phyloP scores from a whole-genome alignment of 768 basidiomycete genomes.

The Kwoniella shandongensis region DNA sequence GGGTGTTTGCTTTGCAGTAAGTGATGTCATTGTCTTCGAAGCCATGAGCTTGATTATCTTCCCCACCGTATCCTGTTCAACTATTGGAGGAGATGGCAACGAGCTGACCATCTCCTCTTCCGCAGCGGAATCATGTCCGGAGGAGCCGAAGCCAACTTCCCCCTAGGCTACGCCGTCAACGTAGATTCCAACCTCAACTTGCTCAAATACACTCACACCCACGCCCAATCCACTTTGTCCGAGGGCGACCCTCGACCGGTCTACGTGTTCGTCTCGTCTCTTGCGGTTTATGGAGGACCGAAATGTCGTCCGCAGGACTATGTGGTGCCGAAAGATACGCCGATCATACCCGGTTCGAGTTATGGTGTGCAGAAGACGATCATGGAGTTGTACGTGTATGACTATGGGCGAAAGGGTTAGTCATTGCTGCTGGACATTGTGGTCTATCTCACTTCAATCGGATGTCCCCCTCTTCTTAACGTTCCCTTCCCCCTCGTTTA shows the following conservation, averaged over 20 bases:
- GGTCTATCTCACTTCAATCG: no score
- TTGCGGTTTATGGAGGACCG: slow-evolving; percentile 52
- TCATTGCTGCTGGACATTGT: no score
- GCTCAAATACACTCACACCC: slow-evolving; percentile 37
- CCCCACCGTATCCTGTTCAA: background rate
- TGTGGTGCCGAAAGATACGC: slow-evolving; percentile 52
- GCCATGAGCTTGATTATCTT: background rate
- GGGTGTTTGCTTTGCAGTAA: slow-evolving; percentile 45
- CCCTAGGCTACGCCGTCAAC: slow-evolving; percentile 57
- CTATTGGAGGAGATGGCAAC: background rate
- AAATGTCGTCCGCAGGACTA: slow-evolving; percentile 43
- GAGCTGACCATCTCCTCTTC: background rate
- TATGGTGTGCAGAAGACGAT: slow-evolving; percentile 53
- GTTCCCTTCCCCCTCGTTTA: no score
- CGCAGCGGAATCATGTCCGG: slow-evolving; percentile 64
- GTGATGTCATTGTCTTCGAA: slow-evolving; percentile 9
- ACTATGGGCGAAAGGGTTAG: slow-evolving; percentile 52
- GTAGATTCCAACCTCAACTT: slow-evolving; percentile 51
- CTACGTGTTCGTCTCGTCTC: slow-evolving; percentile 50
- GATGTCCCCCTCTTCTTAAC: no score
- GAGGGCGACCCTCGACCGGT: slow-evolving; percentile 36
- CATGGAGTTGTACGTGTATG: slow-evolving; percentile 52
- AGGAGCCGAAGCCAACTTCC: slow-evolving; percentile 64
- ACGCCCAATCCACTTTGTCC: slow-evolving; percentile 27
- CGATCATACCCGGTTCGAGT: slow-evolving; percentile 47